phyloP scores from a whole-genome alignment of 805 yeast species.

The Lachancea fermentati region DNA sequence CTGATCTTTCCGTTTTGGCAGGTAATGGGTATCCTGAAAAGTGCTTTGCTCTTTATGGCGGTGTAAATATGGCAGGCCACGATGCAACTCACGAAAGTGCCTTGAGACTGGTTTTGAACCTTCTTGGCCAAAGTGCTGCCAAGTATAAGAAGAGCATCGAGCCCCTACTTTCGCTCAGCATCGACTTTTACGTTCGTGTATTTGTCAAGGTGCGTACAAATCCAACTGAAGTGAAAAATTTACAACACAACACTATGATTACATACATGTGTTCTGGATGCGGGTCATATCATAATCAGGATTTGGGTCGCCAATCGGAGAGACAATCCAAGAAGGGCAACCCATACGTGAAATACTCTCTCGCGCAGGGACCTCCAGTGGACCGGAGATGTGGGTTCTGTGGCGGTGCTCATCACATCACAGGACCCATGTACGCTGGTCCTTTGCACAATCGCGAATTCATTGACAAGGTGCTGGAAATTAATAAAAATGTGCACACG shows the following conservation, averaged over 20 bases:
- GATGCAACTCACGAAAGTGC: constrained; percentile 95
- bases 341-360: constrained; percentile 47
- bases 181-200: constrained; percentile 88
- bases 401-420: constrained; percentile 58
- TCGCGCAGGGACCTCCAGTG: constrained; percentile 59
- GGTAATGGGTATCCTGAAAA: constrained; percentile 97
- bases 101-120: constrained; percentile 69
- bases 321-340: constrained; percentile 36
- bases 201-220: constrained; percentile 72
- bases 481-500: constrained; percentile 44
- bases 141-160: constrained; percentile 81
- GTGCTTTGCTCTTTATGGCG: constrained; percentile 92
- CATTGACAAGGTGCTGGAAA: constrained; percentile 54
- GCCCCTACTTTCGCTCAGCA: constrained; percentile 78
- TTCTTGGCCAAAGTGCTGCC: constrained; percentile 80
- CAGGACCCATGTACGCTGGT: constrained; percentile 97
- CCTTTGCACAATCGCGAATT: constrained; percentile 66
- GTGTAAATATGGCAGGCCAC: constrained; percentile 68
- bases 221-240: constrained; percentile 75
- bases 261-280: constrained; percentile 87
- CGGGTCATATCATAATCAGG: constrained; percentile 64
- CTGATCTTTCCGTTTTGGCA: constrained; percentile 92
- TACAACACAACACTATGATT: constrained; percentile 71
- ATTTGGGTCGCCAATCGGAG: constrained; percentile 57
- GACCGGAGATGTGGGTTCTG: constrained; percentile 65